Percentiles rank a stretch among this genome's conserved stretches.
Conservation (phyloP, 495 filamentous ascomycete species). For the Lineolata rhizophorae region DNA sequence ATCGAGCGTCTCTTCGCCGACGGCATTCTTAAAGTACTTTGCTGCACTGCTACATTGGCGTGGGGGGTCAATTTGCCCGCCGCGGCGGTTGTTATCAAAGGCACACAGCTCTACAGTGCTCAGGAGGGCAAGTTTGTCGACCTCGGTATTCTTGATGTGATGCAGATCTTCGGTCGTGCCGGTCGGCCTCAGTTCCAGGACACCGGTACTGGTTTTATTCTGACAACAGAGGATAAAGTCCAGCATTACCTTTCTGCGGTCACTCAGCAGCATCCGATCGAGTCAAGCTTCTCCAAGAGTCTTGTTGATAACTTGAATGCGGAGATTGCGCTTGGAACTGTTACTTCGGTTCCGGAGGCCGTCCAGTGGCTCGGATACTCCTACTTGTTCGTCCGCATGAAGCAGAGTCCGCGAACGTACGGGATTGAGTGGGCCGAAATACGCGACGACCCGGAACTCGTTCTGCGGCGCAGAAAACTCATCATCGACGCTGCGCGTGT, state of each 20-base stretch:
- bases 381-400: constrained; percentile 92
- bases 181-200: constrained; percentile 95
- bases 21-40: constrained; percentile 82
- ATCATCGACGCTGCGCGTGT: constrained; percentile 70
- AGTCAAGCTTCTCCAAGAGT: constrained; percentile 75
- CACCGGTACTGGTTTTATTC: constrained; percentile 89
- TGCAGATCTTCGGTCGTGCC: constrained; percentile 97
- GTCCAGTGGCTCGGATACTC: constrained; percentile 97
- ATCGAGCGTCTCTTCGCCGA: constrained; percentile 78
- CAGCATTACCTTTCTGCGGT: constrained; percentile 84
- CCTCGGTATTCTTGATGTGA: constrained; percentile 85
- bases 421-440: constrained; percentile 94
- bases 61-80: constrained; percentile 99
- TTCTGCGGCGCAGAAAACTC: constrained; percentile 59
- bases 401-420: constrained; percentile 72
- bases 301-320: constrained; percentile 94
- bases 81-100: constrained; percentile 93
- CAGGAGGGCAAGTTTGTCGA: constrained; percentile 94
- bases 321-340: constrained; percentile 81
- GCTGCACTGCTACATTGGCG: constrained; percentile 92
- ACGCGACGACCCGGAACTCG: constrained; percentile 61
- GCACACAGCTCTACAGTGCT: constrained; percentile 88
- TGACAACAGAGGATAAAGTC: constrained; percentile 79
- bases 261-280: constrained; percentile 88
- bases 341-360: constrained; percentile 82